Base-by-base conservation (phyloP, 192 early-diverging fungal species). In the Coemansia umbellata region DNA sequence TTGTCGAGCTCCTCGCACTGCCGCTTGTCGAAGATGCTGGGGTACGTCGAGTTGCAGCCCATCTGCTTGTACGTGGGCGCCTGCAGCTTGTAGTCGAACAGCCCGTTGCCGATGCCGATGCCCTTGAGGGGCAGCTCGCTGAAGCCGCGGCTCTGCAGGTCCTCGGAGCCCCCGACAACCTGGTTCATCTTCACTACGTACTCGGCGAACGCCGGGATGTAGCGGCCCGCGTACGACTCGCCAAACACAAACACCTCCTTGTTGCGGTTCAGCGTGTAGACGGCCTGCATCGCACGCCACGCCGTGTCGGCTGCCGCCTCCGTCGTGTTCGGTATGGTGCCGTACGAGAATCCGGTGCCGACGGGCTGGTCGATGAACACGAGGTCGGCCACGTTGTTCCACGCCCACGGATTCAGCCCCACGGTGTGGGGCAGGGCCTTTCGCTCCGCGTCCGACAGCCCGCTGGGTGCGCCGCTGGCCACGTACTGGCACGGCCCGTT, bases 291-390 rank as follows among this genome's bases (percentile, higher is more conserved):
- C 10, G 81, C 40, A 27, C 78, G 78, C 60, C 65, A 73, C 13
- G 75, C 70, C 1, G 72, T 56, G 41, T 82, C 74, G 3, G 64
- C 50, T 0, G 80, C 63, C 2, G 47, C 65, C 15, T 71, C 67
- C 1, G 81, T 80, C 9, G 80, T 81, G 31, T 50, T 66, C 0
- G 75, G 64, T 44, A 72, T 77, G 3, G 58, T 11, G 8, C 77
- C 71, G 66, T 87, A 84, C 32, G 80, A 82, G 55, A 91, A 91
- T 5, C 89, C 89, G n/a, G 85, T 79, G 49, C 83, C 82, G 17
- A 84, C 65, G 0, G 85, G 86, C 69, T 85, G 79, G 41, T 69
- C 62, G 11, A 79, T 64, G 42, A 53, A 78, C 37, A 78, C 63
- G 10, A 75, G 42, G 19, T 87, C 87, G n/a, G 88, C 85, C 23